A percentile compares a stretch with the other conserved stretches of the same genome.
Conservation (phyloP, 192 early-diverging fungal genomes). For the Coemansia sp. region DNA sequence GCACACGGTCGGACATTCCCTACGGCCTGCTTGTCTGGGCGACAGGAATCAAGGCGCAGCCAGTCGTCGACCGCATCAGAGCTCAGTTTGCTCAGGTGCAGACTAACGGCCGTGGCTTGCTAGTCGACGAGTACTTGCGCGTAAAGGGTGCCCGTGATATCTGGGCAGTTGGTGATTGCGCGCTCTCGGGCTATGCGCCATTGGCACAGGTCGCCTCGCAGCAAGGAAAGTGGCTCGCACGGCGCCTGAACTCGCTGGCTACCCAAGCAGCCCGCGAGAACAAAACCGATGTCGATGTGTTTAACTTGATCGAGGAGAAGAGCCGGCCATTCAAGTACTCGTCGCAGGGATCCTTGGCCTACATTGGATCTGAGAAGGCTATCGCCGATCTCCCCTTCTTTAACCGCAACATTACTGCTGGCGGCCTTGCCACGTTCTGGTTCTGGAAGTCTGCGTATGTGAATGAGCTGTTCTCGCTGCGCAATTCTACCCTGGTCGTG, state of each 20-base stretch:
- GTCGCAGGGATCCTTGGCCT: constrained; percentile 86
- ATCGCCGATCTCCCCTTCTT: constrained; percentile 91
- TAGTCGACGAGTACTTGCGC: constrained; percentile 77
- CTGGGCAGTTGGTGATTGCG: constrained; percentile 91
- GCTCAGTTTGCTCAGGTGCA: constrained; percentile 44
- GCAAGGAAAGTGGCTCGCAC: constrained; percentile 86
- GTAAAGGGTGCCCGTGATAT: constrained; percentile 72
- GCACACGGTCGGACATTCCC: constrained; percentile 56
- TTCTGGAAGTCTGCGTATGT: constrained; percentile 80
- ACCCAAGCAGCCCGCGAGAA: constrained; percentile 7
- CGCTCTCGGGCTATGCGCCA: constrained; percentile 72
- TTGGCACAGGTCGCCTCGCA: constrained; percentile 90
- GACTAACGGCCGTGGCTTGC: constrained; percentile 59
- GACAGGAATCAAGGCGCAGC: constrained; percentile 72
- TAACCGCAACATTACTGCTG: constrained; percentile 65
- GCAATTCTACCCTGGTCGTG: constrained; percentile 80
- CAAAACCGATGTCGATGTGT: constrained; percentile 24
- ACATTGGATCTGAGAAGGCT: constrained; percentile 92
- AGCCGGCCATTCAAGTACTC: constrained; percentile 76
- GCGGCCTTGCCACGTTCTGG: constrained; percentile 72
- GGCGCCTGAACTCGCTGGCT: constrained; percentile 61
- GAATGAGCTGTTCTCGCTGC: constrained; percentile 80
- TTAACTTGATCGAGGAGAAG: constrained; percentile 30
- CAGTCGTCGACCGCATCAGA: constrained; percentile 60
- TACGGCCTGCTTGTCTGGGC: constrained; percentile 79